Evolutionary conservation across 2,329 filamentous ascomycete genomes (phyloP).

Genomic region (Neoarthrinium moseri): DNA sequence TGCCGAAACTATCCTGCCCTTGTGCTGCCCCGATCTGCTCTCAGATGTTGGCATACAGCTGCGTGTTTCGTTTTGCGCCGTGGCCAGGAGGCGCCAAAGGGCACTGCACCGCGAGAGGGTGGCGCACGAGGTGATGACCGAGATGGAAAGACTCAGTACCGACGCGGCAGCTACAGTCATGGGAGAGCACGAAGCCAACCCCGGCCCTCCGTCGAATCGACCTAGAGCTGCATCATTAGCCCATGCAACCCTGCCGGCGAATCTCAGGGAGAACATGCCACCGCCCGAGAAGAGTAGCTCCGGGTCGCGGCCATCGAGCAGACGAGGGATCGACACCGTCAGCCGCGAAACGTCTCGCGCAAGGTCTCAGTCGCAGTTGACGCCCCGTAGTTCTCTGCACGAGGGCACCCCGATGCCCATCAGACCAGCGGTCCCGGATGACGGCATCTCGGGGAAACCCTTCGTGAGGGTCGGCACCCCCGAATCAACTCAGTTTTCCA

Average conservation of each 20-base stretch:
- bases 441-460: conserved; percentile 55
- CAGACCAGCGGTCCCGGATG: conserved; percentile 32
- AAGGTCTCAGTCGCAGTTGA: conserved; percentile 15
- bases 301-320: conserved; percentile 12
- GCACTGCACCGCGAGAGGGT: conserved; percentile 43
- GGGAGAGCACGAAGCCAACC: conserved; percentile 16
- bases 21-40: conserved; percentile 49
- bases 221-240: conserved; percentile 14
- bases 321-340: conserved; percentile 2
- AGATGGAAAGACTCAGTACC: conserved; percentile 24
- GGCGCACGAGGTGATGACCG: conserved; percentile 43
- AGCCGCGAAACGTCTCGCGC: conserved; percentile 14
- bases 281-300: conserved; percentile 7
- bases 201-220: conserved; percentile 14
- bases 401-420: conserved; percentile 17
- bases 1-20: conserved; percentile 27
- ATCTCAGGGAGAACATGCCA: conserved; percentile 1
- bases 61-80: conserved; percentile 47
- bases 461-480: conserved; percentile 47
- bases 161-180: conserved; percentile 18
- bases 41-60: conserved; percentile 47
- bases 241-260: conserved; percentile 6
- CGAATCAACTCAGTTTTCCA: conserved; percentile 25
- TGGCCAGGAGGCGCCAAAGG: conserved; percentile 39
- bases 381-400: conserved; percentile 9